Evolutionary conservation across 2,329 filamentous ascomycete genomes (phyloP), one percentile per base, ranked within the genome.

Genomic region (Thelonectria rubi): DNA sequence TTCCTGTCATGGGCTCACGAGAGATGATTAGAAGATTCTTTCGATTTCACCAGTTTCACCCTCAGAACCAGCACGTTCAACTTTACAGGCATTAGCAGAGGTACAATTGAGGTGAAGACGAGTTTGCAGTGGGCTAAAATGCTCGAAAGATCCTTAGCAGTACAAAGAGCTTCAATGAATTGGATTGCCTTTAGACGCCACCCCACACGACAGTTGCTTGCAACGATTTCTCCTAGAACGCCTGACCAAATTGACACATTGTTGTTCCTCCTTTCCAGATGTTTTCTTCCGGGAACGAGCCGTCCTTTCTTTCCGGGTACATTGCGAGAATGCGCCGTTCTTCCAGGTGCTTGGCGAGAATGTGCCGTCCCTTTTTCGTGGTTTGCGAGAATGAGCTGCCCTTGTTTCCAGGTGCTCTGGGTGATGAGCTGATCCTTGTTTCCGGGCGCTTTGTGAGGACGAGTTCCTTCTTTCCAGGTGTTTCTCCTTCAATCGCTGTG

Each of bases 401-500:
- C 26, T 5, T 6, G 26, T 6, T 30, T 30, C 26, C 10, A 9
- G 8, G 26, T 30, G 26, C 26, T 30, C 10, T 30, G 26, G 26
- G 26, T 9, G 26, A 30, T 30, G 10, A 30, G 26, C 26, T 9
- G 26, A 30, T 5, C 2, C 26, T 30, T 30, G 26, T 30, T 30
- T 30, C 4, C 7, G 26, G 8, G 26, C 26, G 26, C 8, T 5
- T 30, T 30, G 4, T 8, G 26, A 30, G 26, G 10, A 30, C 10
- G 26, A 30, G 39, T 56, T 62, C 49, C 58, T 32, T 46, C 52
- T 58, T 48, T 9, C 26, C 40, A 42, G 50, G 45, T 49, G 48
- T 39, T 60, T 67, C 65, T 78, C 75, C 70, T 77, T 77, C 56
- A 78, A 69, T 30, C 26, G 4, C 26, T 30, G 26, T 30, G 26